phyloP scores from a whole-genome alignment of 2,329 filamentous ascomycete genomes.

The Aspergillus chevalieri region DNA sequence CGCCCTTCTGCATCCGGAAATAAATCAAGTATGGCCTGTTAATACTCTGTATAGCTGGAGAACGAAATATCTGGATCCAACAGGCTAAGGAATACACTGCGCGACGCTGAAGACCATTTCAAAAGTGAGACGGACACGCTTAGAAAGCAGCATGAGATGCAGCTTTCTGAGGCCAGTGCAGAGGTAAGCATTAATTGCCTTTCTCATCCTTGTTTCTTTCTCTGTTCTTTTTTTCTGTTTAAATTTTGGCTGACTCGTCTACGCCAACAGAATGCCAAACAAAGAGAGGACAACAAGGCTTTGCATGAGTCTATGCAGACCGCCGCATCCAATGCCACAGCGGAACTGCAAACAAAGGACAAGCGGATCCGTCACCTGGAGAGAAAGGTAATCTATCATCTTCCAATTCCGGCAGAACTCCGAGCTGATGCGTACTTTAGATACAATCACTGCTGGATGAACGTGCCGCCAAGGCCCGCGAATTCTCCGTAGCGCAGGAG shows the following conservation, averaged over 20 bases:
- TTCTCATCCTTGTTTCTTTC: background rate
- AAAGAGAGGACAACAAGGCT: slow-evolving; percentile 20
- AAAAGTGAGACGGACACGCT: slow-evolving; percentile 15
- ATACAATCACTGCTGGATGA: slow-evolving; percentile 31
- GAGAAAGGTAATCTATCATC: slow-evolving; percentile 21
- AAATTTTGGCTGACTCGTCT: background rate
- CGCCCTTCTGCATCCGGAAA: background rate
- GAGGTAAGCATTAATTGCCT: slow-evolving; percentile 16
- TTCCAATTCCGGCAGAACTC: background rate
- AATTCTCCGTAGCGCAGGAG: slow-evolving; percentile 36
- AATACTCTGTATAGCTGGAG: slow-evolving; percentile 15
- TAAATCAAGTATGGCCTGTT: background rate
- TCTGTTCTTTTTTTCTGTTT: background rate
- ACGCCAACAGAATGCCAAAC: slow-evolving; percentile 14
- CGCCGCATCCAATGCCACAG: slow-evolving; percentile 17
- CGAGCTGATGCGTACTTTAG: slow-evolving; percentile 12
- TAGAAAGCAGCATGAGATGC: slow-evolving; percentile 14
- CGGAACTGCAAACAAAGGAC: slow-evolving; percentile 25
- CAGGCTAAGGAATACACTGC: slow-evolving; percentile 14
- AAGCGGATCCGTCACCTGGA: slow-evolving; percentile 27
- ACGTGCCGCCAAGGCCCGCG: slow-evolving; percentile 30
- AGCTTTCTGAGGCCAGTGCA: slow-evolving; percentile 12
- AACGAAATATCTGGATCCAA: slow-evolving; percentile 17
- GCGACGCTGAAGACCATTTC: slow-evolving; percentile 15
- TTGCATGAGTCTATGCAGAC: slow-evolving; percentile 21